Percentiles rank a stretch among this genome's conserved stretches.
These are phyloP conservation scores for Ilyonectria destructans DNA, from an alignment of 2,329 filamentous ascomycete genomes.

Conservation along the genomic window DNA sequence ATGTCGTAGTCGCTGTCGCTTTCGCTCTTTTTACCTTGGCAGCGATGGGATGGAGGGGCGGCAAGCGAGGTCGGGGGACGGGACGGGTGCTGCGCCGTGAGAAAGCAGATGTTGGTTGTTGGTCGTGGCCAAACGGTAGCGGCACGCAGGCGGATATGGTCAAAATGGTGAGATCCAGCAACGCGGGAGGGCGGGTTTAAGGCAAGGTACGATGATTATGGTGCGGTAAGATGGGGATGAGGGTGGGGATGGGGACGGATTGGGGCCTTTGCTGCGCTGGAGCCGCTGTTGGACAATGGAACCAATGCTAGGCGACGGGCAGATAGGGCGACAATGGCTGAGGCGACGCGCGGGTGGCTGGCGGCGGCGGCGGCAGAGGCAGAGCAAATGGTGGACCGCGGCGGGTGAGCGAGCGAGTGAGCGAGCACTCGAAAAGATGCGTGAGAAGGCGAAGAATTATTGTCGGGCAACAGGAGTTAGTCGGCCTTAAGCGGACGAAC, in stretches of 20 bases:
- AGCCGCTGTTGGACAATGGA: not conserved
- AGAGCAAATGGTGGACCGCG: not conserved
- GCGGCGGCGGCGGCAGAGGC: not conserved
- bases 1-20: not conserved
- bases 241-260: constrained; percentile 8
- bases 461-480: constrained; percentile 14
- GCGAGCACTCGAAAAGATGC: not conserved
- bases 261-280: constrained; percentile 7
- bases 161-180: constrained; percentile 17
- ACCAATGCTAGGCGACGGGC: constrained; percentile 4
- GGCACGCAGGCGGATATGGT: not conserved
- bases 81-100: not conserved
- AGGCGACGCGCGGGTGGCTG: constrained; percentile 9
- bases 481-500: constrained; percentile 24
- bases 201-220: constrained; percentile 17
- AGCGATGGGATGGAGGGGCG: constrained; percentile 6
- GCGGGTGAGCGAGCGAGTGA: not conserved
- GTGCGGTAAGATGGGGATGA: constrained; percentile 8
- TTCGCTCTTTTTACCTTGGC: not conserved
- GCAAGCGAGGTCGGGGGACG: constrained; percentile 17
- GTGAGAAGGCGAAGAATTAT: constrained; percentile 1
- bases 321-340: not conserved
- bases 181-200: constrained; percentile 24
- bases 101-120: not conserved
- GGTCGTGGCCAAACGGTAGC: not conserved